Percentiles rank a stretch among this genome's conserved stretches.
Conservation (phyloP, 139 green algal species). For the Deuterostichococcus epilithicus region DNA sequence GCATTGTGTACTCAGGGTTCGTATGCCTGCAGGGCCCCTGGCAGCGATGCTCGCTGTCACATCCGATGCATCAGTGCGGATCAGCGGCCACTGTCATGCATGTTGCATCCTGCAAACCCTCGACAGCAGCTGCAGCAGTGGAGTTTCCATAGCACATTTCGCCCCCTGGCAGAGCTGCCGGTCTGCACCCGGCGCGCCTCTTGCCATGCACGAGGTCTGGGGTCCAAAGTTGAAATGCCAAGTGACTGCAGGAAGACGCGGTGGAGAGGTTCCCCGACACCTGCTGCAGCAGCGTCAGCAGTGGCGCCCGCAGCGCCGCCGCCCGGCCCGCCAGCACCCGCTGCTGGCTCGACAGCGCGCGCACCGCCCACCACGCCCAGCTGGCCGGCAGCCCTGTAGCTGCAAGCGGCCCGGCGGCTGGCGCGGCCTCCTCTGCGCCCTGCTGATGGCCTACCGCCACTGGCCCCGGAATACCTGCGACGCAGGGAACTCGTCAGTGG, state of each 20-base stretch:
- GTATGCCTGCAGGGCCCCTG: no score
- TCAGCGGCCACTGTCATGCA: no score
- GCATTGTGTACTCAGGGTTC: no score
- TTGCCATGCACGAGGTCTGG: not conserved
- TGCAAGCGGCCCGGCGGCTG: not conserved
- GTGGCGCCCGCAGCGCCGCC: constrained; percentile 37
- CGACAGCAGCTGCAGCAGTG: no score
- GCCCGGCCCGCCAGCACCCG: constrained; percentile 46
- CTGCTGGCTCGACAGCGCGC: constrained; percentile 51
- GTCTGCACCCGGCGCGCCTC: no score
- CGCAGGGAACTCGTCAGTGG: not conserved
- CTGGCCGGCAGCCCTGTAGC: constrained; percentile 2
- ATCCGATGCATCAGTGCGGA: no score
- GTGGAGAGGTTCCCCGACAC: not conserved
- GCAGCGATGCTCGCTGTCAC: no score
- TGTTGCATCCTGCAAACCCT: no score
- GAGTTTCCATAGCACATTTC: no score
- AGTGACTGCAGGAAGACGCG: not conserved
- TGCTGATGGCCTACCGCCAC: not conserved
- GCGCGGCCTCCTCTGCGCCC: no score
- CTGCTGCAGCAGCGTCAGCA: constrained; percentile 18
- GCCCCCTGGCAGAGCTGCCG: no score
- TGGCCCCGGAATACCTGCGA: not conserved
- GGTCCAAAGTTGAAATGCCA: not conserved
- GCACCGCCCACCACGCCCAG: constrained; percentile 66